These are phyloP conservation scores for Phytopythium mirpurense DNA, from an alignment of 352 stramenopile genomes.

Conservation along the genomic window DNA sequence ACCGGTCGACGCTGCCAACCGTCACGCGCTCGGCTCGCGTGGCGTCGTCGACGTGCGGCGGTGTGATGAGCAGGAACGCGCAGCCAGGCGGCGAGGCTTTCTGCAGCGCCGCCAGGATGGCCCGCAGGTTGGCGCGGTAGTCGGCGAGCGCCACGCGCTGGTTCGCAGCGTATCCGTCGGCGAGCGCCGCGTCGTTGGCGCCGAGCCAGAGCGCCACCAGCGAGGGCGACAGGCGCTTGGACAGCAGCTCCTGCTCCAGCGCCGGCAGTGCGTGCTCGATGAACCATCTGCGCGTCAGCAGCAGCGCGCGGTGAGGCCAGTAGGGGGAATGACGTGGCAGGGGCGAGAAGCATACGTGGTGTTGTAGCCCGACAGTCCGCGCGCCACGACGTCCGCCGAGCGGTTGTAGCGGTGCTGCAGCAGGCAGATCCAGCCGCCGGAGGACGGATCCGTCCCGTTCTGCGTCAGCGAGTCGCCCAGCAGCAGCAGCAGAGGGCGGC, in stretches of 20 bases:
- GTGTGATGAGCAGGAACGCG: slow-evolving; percentile 49
- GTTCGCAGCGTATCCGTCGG: slow-evolving; percentile 8
- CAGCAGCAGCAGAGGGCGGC: slow-evolving; percentile 18
- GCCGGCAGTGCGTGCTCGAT: slow-evolving; percentile 32
- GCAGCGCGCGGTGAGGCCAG: not conserved
- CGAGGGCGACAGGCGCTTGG: slow-evolving; percentile 19
- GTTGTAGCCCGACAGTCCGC: slow-evolving; percentile 46
- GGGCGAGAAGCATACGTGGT: slow-evolving; percentile 19
- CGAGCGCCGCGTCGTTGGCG: slow-evolving; percentile 57
- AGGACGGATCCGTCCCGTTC: slow-evolving; percentile 19
- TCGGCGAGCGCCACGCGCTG: slow-evolving; percentile 47
- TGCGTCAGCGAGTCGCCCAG: slow-evolving; percentile 54
- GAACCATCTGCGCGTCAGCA: slow-evolving; percentile 29
- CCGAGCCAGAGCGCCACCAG: slow-evolving; percentile 67
- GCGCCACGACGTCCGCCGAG: slow-evolving; percentile 33
- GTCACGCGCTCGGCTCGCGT: slow-evolving; percentile 11
- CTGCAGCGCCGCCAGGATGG: slow-evolving; percentile 21
- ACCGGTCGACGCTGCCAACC: slow-evolving; percentile 28
- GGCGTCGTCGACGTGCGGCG: slow-evolving; percentile 43
- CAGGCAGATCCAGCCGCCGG: slow-evolving; percentile 29
- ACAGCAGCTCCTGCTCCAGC: slow-evolving; percentile 29
- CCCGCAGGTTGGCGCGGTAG: slow-evolving; percentile 36
- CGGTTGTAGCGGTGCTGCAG: slow-evolving; percentile 45
- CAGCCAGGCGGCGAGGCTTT: slow-evolving; percentile 14
- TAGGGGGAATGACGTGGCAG: no score